phyloP scores from a whole-genome alignment of 2,329 filamentous ascomycete species.

The Ceratocystis variospora region DNA sequence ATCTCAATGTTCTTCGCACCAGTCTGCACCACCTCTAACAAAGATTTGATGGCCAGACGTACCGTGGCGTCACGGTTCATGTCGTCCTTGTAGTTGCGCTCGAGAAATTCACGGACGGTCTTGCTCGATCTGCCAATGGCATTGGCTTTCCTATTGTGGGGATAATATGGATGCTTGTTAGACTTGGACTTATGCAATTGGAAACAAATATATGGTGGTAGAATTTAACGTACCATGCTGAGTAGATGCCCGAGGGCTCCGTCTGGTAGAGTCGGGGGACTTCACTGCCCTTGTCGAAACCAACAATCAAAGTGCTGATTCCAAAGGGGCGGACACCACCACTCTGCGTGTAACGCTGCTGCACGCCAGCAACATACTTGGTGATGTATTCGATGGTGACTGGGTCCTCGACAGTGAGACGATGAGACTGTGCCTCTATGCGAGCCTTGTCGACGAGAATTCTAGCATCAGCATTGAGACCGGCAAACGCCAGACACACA shows the following conservation, averaged over 20 bases:
- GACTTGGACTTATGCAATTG: neutral
- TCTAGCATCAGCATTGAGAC: conserved; percentile 91
- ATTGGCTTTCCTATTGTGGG: conserved; percentile 78
- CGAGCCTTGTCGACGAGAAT: conserved; percentile 98
- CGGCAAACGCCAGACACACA: conserved; percentile 92
- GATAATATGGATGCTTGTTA: neutral
- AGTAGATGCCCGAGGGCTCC: conserved; percentile 98
- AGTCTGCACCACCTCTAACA: conserved; percentile 95
- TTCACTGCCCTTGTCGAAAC: conserved; percentile 90
- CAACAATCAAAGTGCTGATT: conserved; percentile 93
- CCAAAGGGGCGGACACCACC: conserved; percentile 98
- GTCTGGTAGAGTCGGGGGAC: conserved; percentile 91
- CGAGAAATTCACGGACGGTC: conserved; percentile 95
- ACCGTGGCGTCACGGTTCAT: conserved; percentile 96
- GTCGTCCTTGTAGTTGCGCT: conserved; percentile 95
- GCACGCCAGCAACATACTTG: conserved; percentile 93
- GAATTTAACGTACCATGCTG: conserved; percentile 61
- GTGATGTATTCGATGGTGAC: conserved; percentile 99
- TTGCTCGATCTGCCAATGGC: conserved; percentile 97
- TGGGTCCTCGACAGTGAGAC: conserved; percentile 91
- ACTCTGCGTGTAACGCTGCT: conserved; percentile 97
- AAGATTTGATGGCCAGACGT: conserved; percentile 92
- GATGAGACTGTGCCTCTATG: conserved; percentile 92
- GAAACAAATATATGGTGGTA: neutral
- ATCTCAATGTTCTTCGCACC: conserved; percentile 99